Conservation (phyloP, 1,284 basidiomycete genomes). For the Ustilago tritici region DNA sequence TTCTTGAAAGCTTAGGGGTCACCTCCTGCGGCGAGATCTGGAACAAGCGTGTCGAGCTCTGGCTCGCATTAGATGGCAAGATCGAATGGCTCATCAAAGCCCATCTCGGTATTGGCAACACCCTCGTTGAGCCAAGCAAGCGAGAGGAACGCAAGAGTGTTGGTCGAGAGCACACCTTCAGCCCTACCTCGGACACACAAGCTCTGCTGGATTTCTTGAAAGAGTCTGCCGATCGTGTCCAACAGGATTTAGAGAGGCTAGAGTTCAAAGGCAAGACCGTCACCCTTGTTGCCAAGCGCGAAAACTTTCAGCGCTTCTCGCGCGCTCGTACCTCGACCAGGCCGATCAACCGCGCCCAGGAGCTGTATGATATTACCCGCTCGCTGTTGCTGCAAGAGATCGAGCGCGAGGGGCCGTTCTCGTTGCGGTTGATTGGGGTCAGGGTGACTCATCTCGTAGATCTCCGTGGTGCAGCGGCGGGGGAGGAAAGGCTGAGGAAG, state of each 20-base stretch:
- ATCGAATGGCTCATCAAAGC: constrained; percentile 62
- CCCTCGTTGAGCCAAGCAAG: constrained; percentile 58
- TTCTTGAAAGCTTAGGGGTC: constrained; percentile 61
- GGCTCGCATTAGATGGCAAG: constrained; percentile 55
- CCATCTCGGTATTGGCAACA: constrained; percentile 61
- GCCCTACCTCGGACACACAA: constrained; percentile 52
- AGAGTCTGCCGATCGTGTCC: constrained; percentile 56
- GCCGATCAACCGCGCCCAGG: constrained; percentile 48
- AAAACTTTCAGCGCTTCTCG: constrained; percentile 64
- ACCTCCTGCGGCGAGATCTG: constrained; percentile 66
- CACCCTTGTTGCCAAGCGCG: constrained; percentile 62
- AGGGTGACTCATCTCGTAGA: constrained; percentile 58
- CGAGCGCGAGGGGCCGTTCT: constrained; percentile 36
- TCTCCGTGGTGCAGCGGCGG: constrained; percentile 41
- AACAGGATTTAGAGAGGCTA: constrained; percentile 56
- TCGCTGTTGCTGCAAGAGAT: constrained; percentile 54
- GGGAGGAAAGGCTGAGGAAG: constrained; percentile 39
- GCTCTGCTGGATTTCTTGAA: constrained; percentile 51
- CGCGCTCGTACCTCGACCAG: constrained; percentile 45
- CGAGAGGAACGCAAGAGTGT: constrained; percentile 63
- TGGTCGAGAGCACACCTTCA: constrained; percentile 67
- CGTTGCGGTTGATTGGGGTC: constrained; percentile 62
- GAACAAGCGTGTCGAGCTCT: constrained; percentile 59
- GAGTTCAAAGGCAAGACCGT: constrained; percentile 62
- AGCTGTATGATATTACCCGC: constrained; percentile 54